Evolutionary conservation across 1,139 yeast genomes (phyloP), one percentile per base, ranked within the genome.

Genomic region (Meyerozyma smithsonii): DNA sequence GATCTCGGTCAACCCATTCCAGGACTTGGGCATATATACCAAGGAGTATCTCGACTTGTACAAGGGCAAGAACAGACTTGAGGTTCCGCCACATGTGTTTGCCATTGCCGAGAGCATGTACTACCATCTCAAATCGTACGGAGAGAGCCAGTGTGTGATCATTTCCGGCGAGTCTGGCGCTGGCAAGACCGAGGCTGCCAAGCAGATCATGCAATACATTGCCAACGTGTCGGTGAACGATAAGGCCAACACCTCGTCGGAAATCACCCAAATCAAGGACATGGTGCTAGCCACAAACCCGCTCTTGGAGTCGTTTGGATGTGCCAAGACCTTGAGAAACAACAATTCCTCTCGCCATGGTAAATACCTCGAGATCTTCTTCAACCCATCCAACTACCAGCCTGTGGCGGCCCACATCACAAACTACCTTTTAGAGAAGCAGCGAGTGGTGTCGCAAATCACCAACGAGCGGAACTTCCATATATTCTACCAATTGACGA

Each of bases 161-260:
- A 94, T 94, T 50, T 88, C 97, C 5, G 99, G 99, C 39, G 99
- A 94, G 61, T 88, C 97, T 1, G 99, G 99, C 46, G 98, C 99
- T 2, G 99, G 99, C 39, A 92, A 92, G 61, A 92, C 98, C 5
- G 98, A 92, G 64, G 97, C 98, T 15, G 98, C 98, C 32, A 92
- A 92, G 66, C 83, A 95, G 57, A 92, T 92, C 64, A 94, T 94
- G 98, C 97, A 94, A 62, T 94, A 94, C 59, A 86, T 94, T 52
- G 96, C 98, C 35, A 82, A 92, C 33, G 96, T 89, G 5, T 66
- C 73, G 2, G 72, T 68, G 12, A 72, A 64, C 43, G 62, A 54
- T 36, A 49, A 49, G 15, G 77, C 86, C 3, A 83, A 81, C 16
- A 42, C 49, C 11, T 36, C 45, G 36, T 44, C 43, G 20, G 72